Conservation (phyloP, 495 filamentous ascomycete genomes). For the Penicillium egyptiacum region DNA sequence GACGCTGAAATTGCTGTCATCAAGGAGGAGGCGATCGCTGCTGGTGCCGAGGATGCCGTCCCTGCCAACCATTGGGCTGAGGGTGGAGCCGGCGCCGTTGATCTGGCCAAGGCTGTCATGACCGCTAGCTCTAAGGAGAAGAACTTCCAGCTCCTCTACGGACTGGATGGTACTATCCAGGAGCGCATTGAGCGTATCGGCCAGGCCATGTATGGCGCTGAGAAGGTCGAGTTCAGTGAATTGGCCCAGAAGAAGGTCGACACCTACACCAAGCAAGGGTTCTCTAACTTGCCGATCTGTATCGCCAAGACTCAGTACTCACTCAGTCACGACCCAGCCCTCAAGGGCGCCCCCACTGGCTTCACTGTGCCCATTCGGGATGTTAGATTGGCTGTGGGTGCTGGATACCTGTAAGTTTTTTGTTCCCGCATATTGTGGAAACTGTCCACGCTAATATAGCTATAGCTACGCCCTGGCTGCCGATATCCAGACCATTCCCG, state of each 20-base stretch:
- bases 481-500: slow-evolving; percentile 97
- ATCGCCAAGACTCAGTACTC: slow-evolving; percentile 98
- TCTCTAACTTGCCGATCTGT: slow-evolving; percentile 89
- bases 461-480: slow-evolving; percentile 86
- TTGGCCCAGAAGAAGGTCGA: slow-evolving; percentile 94
- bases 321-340: slow-evolving; percentile 84
- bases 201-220: slow-evolving; percentile 90
- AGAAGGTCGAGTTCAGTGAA: slow-evolving; percentile 88
- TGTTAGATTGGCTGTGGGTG: slow-evolving; percentile 89
- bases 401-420: slow-evolving; percentile 77
- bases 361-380: slow-evolving; percentile 96
- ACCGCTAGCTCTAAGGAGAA: slow-evolving; percentile 79
- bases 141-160: slow-evolving; percentile 87
- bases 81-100: slow-evolving; percentile 86
- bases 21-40: slow-evolving; percentile 85
- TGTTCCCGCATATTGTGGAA: slow-evolving; percentile 4
- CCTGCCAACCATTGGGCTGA: slow-evolving; percentile 96
- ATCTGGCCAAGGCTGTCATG: slow-evolving; percentile 86
- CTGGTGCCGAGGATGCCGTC: slow-evolving; percentile 91
- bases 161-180: slow-evolving; percentile 74
- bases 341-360: slow-evolving; percentile 95
- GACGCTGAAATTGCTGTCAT: slow-evolving; percentile 87
- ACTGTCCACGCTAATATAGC: slow-evolving; percentile 16
- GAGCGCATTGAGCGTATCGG: slow-evolving; percentile 91
- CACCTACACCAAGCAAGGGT: slow-evolving; percentile 88